Base-by-base conservation (phyloP, 1,139 yeast species). In the Yamadazyma jaroonii region DNA sequence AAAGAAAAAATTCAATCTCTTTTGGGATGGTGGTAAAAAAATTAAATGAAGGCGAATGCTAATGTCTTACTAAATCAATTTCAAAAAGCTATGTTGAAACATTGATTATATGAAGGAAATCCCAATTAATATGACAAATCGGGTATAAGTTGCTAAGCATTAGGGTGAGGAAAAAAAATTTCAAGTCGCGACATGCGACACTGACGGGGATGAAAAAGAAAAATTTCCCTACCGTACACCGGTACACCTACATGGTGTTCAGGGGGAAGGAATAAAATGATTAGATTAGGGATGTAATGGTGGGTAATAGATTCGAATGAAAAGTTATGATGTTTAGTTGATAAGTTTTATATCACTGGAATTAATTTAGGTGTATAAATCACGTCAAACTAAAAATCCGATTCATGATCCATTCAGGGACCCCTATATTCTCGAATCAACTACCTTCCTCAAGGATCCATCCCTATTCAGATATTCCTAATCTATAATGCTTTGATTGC, bases 81-180 rank as follows among this genome's bases (percentile, higher is more conserved):
- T 17, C 20, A 32, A 32, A 25, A 25, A 32, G 17, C 29, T 32
- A 17, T 32, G 28, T 24, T 31, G 34, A 31, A 31, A 22, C 20
- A 11, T 25, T 17, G 26, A 7, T 11, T 31, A 22, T 31, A 31
- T 31, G 20, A 31, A 31, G 33, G 33, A 31, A 21, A 9, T 28
- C 9, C 31, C 25, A 23, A 31, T 31, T 31, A 31, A 24, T 25
- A 31, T 25, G 21, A 31, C 34, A 25, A 31, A 31, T 31, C 34
- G 20, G 34, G 34, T 11, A 24, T 31, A 6, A 24, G 34, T 31
- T 31, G 34, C 34, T 31, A 14, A 24, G 25, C 28, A 30, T 30
- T 11, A 12, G 20, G 20, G 20, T 17, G 20, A 17, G 25, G 23
- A 23, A 31, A 24, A 29, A 24, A 31, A 31, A 31, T 31, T 31